phyloP scores from a whole-genome alignment of 139 green algal genomes.

The Volvox reticuliferus region DNA sequence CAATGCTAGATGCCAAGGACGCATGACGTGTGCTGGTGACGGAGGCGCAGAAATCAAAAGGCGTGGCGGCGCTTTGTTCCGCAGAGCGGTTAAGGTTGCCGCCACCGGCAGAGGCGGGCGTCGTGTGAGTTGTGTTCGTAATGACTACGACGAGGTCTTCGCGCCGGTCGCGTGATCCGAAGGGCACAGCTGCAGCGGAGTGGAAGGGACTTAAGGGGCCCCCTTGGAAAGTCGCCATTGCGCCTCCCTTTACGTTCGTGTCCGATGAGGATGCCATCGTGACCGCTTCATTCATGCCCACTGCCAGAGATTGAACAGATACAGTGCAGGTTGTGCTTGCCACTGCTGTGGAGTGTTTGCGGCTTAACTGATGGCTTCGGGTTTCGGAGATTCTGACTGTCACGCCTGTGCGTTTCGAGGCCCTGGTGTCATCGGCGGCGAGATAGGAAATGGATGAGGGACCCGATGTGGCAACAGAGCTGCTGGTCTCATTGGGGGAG shows the following conservation, averaged over 20 bases:
- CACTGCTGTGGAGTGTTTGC: too few relatives aligned
- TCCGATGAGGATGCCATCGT: not conserved
- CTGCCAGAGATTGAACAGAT: not conserved
- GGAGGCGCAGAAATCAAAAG: slow-evolving; percentile 2
- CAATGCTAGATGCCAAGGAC: not conserved
- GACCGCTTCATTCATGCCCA: not conserved
- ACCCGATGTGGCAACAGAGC: not conserved
- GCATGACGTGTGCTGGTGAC: not conserved
- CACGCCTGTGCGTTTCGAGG: not conserved
- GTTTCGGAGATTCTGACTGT: not conserved
- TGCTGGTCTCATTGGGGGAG: not conserved
- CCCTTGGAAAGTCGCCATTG: not conserved
- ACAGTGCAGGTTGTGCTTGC: not conserved
- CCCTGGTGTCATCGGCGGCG: not conserved
- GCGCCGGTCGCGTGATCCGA: not conserved
- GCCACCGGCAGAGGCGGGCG: not conserved
- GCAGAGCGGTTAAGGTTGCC: not conserved
- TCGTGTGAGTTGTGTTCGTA: not conserved
- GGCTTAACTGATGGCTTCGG: too few relatives aligned
- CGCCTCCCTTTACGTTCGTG: not conserved
- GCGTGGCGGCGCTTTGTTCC: not conserved
- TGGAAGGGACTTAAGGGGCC: not conserved
- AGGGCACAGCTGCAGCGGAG: not conserved
- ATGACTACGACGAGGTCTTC: slow-evolving; percentile 7
- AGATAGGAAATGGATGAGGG: not conserved